Evolutionary conservation across 192 early-diverging fungal genomes (phyloP), one percentile per base, ranked within the genome.

Genomic region (Entomortierella lignicola): DNA sequence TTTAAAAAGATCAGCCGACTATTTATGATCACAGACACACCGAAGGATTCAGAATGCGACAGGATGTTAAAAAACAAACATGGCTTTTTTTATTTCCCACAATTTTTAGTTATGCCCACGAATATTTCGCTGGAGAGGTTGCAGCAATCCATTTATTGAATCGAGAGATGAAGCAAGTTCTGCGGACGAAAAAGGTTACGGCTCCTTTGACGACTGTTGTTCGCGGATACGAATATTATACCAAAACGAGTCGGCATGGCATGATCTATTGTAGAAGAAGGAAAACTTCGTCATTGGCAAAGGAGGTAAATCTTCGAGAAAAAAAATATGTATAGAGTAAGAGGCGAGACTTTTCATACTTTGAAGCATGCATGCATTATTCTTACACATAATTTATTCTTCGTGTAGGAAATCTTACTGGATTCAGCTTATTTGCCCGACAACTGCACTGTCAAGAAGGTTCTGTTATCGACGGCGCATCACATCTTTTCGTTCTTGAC

Each of bases 221-320:
- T 4, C 60, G 80, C 34, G 87, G 85, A 27, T 89, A 83, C 30
- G 87, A 89, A 31, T 89, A 87, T 60, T 89, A 87, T 53, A 81
- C 85, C 11, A 83, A 79, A 37, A 81, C 77, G 18, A 84, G 77
- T 55, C 57, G 82, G 2, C 66, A 82, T 52, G 87, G 87, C 1
- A 72, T 81, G 68, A 69, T 87, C 8, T 89, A 89, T 56, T 84
- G 83, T 57, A 67, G 87, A 34, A 83, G 82, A 47, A 72, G 60
- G 29, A 72, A 82, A 8, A 55, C 44, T 4, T 47, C 63, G 17
- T 50, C 56, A 27, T 56, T 80, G 54, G 66, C 84, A 8, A 65
- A 55, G 26, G 87, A 89, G 75, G 85, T 85, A 81, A 62, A n/a
- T n/a, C n/a, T n/a, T n/a, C n/a, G n/a, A n/a, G n/a, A n/a, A n/a